phyloP scores from a whole-genome alignment of 1,284 basidiomycete species.

The Sanguinoderma infundibulare region DNA sequence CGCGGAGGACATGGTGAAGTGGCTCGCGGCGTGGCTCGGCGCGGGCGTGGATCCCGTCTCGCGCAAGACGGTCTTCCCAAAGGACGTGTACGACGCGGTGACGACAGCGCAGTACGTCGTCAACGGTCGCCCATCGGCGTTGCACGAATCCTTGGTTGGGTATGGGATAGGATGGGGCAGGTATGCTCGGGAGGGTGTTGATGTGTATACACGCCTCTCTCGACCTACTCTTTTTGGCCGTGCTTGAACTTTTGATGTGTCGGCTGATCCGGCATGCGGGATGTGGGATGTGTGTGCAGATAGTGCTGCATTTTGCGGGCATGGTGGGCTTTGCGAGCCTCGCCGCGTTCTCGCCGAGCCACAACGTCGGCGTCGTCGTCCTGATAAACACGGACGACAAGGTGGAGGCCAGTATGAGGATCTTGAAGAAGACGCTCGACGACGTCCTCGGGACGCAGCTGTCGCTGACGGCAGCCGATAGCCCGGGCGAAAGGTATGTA shows the following conservation, averaged over 20 bases:
- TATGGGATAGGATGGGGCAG: constrained; percentile 49
- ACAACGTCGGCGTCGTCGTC: constrained; percentile 45
- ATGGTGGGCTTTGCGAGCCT: constrained; percentile 43
- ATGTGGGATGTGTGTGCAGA: too few relatives aligned
- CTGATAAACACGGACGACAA: constrained; percentile 46
- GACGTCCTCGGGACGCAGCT: not conserved
- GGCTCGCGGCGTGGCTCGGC: constrained; percentile 49
- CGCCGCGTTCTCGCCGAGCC: constrained; percentile 33
- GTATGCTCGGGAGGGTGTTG: constrained; percentile 26
- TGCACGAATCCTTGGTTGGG: constrained; percentile 28
- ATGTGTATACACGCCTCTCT: not conserved
- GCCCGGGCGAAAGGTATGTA: not conserved
- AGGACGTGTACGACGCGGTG: constrained; percentile 40
- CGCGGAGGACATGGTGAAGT: constrained; percentile 39
- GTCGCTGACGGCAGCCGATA: not conserved
- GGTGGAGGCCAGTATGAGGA: constrained; percentile 35
- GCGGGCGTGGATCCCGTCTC: constrained; percentile 46
- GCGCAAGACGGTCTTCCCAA: constrained; percentile 45
- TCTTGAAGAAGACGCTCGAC: constrained; percentile 21
- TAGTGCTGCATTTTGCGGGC: constrained; percentile 28
- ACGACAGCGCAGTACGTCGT: constrained; percentile 39
- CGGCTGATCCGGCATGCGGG: too few relatives aligned
- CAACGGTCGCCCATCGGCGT: not conserved
- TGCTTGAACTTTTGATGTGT: too few relatives aligned
- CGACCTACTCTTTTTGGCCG: too few relatives aligned